Evolutionary conservation across 2,329 filamentous ascomycete species (phyloP).

Genomic region (Ophiostoma ulmi): DNA sequence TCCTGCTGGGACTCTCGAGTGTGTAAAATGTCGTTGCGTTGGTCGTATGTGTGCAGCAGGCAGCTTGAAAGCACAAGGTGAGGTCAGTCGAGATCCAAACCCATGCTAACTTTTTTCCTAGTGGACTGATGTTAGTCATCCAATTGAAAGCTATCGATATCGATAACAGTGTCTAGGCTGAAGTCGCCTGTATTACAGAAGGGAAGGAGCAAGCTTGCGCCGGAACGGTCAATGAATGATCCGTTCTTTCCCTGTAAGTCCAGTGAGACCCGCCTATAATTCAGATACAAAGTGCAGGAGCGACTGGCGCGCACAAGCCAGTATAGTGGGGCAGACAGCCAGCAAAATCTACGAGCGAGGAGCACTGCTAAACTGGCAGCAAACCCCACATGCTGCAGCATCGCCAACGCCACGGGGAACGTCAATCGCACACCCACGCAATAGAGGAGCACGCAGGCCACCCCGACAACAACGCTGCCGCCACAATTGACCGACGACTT

Average conservation of each 20-base stretch:
- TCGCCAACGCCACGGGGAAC: constrained; percentile 12
- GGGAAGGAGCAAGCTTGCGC: constrained; percentile 21
- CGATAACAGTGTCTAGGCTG: background rate
- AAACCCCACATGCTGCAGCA: constrained; percentile 15
- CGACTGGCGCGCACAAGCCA: constrained; percentile 17
- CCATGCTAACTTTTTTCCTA: constrained; percentile 8
- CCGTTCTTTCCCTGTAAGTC: constrained; percentile 14
- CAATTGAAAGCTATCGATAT: background rate
- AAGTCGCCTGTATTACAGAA: background rate
- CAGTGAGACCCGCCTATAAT: constrained; percentile 11
- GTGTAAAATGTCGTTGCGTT: background rate
- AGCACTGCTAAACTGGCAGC: background rate
- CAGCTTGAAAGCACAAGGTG: background rate
- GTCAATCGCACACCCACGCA: constrained; percentile 7
- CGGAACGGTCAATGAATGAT: constrained; percentile 24
- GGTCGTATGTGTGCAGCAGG: background rate
- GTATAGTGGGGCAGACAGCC: constrained; percentile 18
- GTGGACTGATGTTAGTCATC: constrained; percentile 20
- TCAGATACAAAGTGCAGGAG: constrained; percentile 9
- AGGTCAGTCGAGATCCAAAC: background rate
- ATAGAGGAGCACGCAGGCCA: background rate
- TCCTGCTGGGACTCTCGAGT: background rate
- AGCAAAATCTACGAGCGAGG: constrained; percentile 2
- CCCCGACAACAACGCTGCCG: background rate
- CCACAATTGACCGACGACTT: background rate